phyloP scores from a whole-genome alignment of 768 basidiomycete species.

The Lactifluus pinguis region DNA sequence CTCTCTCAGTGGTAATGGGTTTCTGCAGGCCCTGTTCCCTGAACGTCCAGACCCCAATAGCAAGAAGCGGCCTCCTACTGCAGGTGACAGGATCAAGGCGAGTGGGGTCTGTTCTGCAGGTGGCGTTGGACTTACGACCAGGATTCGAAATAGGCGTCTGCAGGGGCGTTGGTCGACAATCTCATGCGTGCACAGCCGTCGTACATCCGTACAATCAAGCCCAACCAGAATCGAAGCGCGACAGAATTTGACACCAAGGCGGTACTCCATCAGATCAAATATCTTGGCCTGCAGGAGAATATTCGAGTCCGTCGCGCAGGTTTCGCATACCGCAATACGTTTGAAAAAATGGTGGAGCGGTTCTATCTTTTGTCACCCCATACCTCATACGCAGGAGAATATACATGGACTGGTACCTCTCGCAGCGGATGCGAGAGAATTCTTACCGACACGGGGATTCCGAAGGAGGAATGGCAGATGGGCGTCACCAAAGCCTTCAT shows the following conservation, averaged over 20 bases:
- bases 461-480: constrained; percentile 99
- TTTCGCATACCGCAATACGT: constrained; percentile 96
- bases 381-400: constrained; percentile 97
- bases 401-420: constrained; percentile 89
- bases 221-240: constrained; percentile 90
- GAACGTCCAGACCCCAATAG: constrained; percentile 93
- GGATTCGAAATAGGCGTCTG: constrained; percentile 53
- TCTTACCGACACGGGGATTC: constrained; percentile 89
- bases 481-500: constrained; percentile 98
- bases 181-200: constrained; percentile 96
- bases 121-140: background rate
- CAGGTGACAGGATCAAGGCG: constrained; percentile 96
- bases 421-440: constrained; percentile 90
- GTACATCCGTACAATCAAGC: constrained; percentile 98
- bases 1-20: constrained; percentile 68
- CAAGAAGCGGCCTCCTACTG: constrained; percentile 97
- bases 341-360: constrained; percentile 98
- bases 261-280: constrained; percentile 97
- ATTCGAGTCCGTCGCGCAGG: constrained; percentile 95
- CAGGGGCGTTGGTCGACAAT: constrained; percentile 92
- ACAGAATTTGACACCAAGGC: constrained; percentile 92
- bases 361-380: constrained; percentile 93
- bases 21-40: constrained; percentile 83
- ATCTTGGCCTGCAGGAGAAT: constrained; percentile 96
- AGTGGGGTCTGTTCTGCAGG: constrained; percentile 7